phyloP scores from a whole-genome alignment of 176 grass and related monocot species.

The Carex kokanica region DNA sequence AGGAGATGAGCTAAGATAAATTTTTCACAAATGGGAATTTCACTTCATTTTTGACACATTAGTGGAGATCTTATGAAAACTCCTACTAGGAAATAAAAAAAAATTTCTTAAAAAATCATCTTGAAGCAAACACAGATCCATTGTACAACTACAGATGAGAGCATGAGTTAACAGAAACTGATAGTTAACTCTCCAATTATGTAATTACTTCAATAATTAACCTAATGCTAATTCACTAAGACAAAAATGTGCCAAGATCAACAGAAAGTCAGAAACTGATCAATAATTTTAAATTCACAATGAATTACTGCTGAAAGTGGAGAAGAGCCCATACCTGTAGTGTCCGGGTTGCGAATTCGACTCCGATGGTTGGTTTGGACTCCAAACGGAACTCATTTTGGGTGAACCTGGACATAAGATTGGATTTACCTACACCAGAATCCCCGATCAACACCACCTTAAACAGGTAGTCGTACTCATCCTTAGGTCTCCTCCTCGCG shows the following conservation, averaged over 20 bases:
- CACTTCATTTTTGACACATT: neutral
- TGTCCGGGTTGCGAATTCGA: conserved; percentile 75
- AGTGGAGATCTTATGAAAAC: neutral
- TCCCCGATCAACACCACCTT: conserved; percentile 96
- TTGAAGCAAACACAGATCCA: neutral
- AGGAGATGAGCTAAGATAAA: neutral
- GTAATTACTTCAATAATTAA: neutral
- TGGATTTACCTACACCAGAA: conserved; percentile 95
- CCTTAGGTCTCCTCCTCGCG: conserved; percentile 39
- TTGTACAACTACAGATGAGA: conserved; percentile 12
- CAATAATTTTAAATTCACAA: neutral
- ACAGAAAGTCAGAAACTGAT: neutral
- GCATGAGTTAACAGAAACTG: neutral
- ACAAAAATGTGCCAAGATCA: neutral
- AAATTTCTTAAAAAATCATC: neutral
- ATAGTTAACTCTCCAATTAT: neutral
- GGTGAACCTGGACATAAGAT: conserved; percentile 91
- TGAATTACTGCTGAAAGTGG: neutral
- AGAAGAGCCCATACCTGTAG: conserved; percentile 14
- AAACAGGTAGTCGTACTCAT: conserved; percentile 89
- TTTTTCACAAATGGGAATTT: neutral
- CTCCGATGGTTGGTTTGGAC: conserved; percentile 97
- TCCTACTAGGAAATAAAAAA: neutral
- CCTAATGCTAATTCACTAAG: neutral
- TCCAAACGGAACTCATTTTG: conserved; percentile 98